A percentile compares a stretch with the other conserved stretches of the same genome.
phyloP scores from a whole-genome alignment of 1,284 basidiomycete species.

The Tranzscheliella williamsii region DNA sequence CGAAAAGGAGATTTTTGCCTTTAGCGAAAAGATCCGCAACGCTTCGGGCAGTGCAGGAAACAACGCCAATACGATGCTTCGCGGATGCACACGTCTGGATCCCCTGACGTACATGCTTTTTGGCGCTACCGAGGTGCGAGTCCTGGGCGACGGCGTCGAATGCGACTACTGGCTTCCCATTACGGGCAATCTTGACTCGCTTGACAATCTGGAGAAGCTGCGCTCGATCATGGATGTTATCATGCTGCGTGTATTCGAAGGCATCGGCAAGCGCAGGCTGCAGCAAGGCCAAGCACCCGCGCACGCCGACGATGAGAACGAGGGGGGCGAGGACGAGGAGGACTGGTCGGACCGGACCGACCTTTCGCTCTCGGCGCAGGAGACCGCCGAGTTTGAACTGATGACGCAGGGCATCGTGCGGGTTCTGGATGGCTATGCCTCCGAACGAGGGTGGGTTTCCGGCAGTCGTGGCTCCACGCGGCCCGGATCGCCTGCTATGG shows the following conservation, averaged over 20 bases:
- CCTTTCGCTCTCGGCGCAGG: slow-evolving; percentile 40
- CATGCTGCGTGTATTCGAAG: slow-evolving; percentile 89
- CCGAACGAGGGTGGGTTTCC: slow-evolving; percentile 30
- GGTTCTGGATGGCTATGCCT: slow-evolving; percentile 47
- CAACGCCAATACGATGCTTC: slow-evolving; percentile 72
- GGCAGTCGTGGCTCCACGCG: slow-evolving; percentile 30
- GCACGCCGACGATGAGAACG: slow-evolving; percentile 9
- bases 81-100: slow-evolving; percentile 72
- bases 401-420: slow-evolving; percentile 49
- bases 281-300: background rate
- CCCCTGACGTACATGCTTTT: slow-evolving; percentile 90
- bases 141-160: slow-evolving; percentile 64
- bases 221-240: slow-evolving; percentile 80
- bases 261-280: slow-evolving; percentile 60
- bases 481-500: slow-evolving; percentile 20
- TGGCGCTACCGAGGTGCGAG: slow-evolving; percentile 75
- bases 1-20: slow-evolving; percentile 79
- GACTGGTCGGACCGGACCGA: slow-evolving; percentile 36
- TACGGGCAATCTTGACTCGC: slow-evolving; percentile 71
- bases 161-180: slow-evolving; percentile 92
- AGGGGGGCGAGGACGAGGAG: slow-evolving; percentile 19
- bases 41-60: slow-evolving; percentile 64
- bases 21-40: slow-evolving; percentile 81
- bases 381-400: slow-evolving; percentile 51
- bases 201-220: slow-evolving; percentile 83